These are phyloP conservation scores for Salvia miltiorrhiza DNA, from an alignment of 257 asterid species.

Conservation along the genomic window DNA sequence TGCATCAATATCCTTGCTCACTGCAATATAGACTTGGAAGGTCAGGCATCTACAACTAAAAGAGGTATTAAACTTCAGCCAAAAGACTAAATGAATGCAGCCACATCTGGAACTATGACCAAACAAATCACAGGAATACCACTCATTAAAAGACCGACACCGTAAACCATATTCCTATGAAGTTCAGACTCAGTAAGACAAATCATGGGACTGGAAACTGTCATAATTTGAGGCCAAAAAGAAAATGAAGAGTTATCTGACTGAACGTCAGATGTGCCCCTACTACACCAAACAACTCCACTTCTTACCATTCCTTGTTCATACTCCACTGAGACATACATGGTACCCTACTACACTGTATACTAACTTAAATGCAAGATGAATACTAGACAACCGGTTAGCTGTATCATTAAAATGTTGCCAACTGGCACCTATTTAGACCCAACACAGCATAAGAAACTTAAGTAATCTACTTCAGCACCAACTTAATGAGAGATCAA, in stretches of 20 bases:
- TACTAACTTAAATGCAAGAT: neutral
- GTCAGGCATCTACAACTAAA: neutral
- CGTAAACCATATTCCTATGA: neutral
- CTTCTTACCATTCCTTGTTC: neutral
- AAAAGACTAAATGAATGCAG: neutral
- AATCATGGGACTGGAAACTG: neutral
- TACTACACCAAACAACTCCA: neutral
- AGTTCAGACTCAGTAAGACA: neutral
- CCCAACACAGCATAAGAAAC: neutral
- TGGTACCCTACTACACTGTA: neutral
- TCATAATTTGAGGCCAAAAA: neutral
- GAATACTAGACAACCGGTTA: neutral
- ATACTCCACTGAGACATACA: neutral
- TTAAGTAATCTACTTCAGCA: neutral
- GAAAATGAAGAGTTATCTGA: neutral
- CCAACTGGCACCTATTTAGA: constrained; percentile 16
- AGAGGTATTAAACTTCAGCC: neutral
- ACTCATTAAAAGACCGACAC: neutral
- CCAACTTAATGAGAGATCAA: neutral
- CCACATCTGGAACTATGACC: neutral
- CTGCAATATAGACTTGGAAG: constrained; percentile 33
- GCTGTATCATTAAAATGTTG: neutral
- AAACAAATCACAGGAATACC: neutral
- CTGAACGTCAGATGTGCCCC: neutral
- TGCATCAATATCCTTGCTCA: constrained; percentile 59